phyloP scores from a whole-genome alignment of 768 basidiomycete genomes.

The Mycena chlorophos region DNA sequence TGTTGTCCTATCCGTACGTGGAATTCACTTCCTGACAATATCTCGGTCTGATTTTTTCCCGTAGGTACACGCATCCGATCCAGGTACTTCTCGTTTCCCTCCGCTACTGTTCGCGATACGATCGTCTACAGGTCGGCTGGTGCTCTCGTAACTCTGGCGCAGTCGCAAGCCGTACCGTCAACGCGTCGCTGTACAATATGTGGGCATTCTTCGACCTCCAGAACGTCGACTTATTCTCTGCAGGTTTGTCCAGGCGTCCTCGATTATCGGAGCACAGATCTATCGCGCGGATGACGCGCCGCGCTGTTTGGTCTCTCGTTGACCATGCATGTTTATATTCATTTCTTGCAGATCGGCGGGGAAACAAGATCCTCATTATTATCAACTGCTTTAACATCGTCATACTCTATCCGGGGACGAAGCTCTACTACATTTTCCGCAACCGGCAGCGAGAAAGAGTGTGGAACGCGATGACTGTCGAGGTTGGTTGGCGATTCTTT shows the following conservation, averaged over 20 bases:
- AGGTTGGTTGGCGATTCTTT: constrained; percentile 33
- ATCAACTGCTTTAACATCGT: constrained; percentile 52
- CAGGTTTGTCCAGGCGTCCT: constrained; percentile 45
- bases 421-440: constrained; percentile 57
- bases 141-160: constrained; percentile 61
- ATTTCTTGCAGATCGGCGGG: constrained; percentile 47
- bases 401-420: constrained; percentile 54
- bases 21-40: constrained; percentile 14
- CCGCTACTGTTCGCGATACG: not conserved
- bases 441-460: constrained; percentile 53
- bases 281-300: constrained; percentile 61
- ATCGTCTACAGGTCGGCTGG: constrained; percentile 45
- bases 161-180: constrained; percentile 60
- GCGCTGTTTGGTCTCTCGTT: constrained; percentile 38
- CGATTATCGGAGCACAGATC: constrained; percentile 52
- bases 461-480: constrained; percentile 58
- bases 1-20: constrained; percentile 46
- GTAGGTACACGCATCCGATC: constrained; percentile 49
- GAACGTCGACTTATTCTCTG: not conserved
- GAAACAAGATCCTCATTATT: constrained; percentile 55
- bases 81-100: constrained; percentile 30
- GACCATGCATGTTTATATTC: not conserved
- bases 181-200: constrained; percentile 63
- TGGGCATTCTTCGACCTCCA: constrained; percentile 11
- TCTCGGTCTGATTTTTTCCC: constrained; percentile 19